Percentiles rank a stretch among this genome's conserved stretches.
phyloP scores from a whole-genome alignment of 2,329 filamentous ascomycete species.

The Colletotrichum sp. region DNA sequence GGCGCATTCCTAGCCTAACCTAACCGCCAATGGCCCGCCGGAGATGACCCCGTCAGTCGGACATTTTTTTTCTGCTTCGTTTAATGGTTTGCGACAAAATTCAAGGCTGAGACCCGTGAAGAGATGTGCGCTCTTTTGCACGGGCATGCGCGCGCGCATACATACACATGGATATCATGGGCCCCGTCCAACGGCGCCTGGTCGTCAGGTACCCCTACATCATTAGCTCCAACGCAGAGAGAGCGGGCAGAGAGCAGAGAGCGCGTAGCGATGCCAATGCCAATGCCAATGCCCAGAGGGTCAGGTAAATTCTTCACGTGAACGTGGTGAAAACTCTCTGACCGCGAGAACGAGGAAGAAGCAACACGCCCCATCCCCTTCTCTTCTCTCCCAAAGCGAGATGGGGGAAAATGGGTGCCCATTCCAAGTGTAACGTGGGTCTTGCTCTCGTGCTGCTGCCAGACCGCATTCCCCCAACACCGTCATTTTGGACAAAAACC shows the following conservation, averaged over 20 bases:
- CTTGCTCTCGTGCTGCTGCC: not conserved
- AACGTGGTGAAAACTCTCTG: not conserved
- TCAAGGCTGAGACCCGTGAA: constrained; percentile 3
- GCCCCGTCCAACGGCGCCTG: not conserved
- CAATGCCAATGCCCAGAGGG: not conserved
- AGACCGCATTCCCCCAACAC: not conserved
- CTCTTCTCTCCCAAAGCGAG: not conserved
- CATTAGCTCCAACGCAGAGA: not conserved
- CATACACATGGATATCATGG: not conserved
- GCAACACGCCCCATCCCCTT: not conserved
- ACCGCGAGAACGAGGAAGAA: not conserved
- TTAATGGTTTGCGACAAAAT: not conserved
- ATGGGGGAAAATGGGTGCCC: not conserved
- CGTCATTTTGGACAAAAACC: not conserved
- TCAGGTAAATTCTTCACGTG: not conserved
- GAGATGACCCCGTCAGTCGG: not conserved
- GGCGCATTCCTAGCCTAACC: not conserved
- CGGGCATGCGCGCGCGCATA: not conserved
- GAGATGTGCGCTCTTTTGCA: not conserved
- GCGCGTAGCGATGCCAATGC: not conserved
- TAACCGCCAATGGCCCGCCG: not conserved
- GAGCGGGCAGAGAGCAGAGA: not conserved
- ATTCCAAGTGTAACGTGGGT: not conserved
- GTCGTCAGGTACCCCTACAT: constrained; percentile 13
- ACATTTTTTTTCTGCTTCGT: not conserved